Evolutionary conservation across 1,139 yeast genomes (phyloP), one percentile per base, ranked within the genome.

Genomic region (Zygosaccharomyces sapae): DNA sequence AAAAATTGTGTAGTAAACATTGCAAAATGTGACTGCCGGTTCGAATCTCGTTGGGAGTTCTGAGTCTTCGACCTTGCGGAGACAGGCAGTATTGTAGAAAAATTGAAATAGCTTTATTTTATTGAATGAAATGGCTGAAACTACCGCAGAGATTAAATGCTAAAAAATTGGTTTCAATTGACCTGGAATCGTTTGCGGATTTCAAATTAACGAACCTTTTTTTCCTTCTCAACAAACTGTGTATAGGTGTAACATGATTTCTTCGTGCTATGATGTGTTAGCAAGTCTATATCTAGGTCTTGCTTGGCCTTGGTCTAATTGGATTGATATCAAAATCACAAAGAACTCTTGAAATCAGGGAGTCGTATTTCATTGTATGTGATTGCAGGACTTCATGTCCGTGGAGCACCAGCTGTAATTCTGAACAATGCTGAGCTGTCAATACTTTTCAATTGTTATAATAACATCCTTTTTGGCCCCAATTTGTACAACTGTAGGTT

Each of bases 401-500:
- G 9, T 10, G 9, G n/a, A 8, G 12, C 31, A 12, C 12, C n/a
- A 4, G n/a, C 5, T 27, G n/a, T 27, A 7, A 10, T 24, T 7
- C 27, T 24, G 27, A 7, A 7, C 27, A 24, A 9, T 24, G 27
- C 9, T 24, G 27, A 3, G 9, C 6, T n/a, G 6, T 20, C 8
- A n/a, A 6, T 22, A 19, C 16, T 33, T 20, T 20, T 13, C 16
- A 6, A 16, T 27, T 25, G 29, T 19, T 24, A 37, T 8, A 37
- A n/a, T 13, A 37, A 12, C 31, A 37, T 38, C 8, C 38, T 41
- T 30, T 41, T 24, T n/a, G 47, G 38, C 13, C 38, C 36, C 12
- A 36, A 24, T 6, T 61, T 51, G 43, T 53, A 59, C 31, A 56
- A 53, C 18, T 50, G 49, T 16, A 67, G 46, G 33, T 61, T 62